A percentile compares a stretch with the other conserved stretches of the same genome.
These are phyloP conservation scores for Chaetomiaceae sp. DNA, from an alignment of 2,329 filamentous ascomycete species.

Conservation along the genomic window DNA sequence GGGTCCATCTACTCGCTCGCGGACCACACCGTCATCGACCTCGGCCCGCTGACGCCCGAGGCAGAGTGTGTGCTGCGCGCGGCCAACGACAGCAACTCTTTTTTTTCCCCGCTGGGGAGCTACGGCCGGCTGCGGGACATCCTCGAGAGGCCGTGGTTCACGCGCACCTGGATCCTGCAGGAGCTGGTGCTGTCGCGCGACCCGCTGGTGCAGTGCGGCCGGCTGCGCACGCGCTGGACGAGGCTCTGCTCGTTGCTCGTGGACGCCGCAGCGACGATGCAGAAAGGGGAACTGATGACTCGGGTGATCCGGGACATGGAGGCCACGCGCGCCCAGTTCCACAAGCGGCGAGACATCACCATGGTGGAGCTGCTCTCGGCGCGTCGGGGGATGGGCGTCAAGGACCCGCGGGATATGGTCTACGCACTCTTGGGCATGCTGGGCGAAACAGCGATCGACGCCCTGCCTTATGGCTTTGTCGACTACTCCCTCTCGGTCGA, in stretches of 20 bases:
- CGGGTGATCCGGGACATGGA: neutral
- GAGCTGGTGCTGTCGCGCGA: neutral
- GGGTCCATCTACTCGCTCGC: neutral
- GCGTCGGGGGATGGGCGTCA: neutral
- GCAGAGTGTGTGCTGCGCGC: neutral
- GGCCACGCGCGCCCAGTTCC: neutral
- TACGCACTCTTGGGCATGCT: neutral
- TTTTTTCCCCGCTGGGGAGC: neutral
- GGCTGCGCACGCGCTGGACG: too few species aligned
- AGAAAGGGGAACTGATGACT: too few species aligned
- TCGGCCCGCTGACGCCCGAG: neutral
- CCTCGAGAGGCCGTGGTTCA: neutral
- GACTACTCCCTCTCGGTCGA: neutral
- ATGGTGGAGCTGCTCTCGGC: neutral
- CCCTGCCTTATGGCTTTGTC: neutral
- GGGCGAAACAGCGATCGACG: neutral
- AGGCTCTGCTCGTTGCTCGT: neutral
- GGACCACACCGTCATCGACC: neutral
- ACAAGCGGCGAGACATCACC: neutral
- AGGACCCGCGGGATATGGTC: neutral
- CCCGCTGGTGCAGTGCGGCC: neutral
- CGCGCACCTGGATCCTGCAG: neutral
- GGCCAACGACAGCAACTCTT: too few species aligned
- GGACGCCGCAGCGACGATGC: too few species aligned
- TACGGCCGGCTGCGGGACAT: neutral